Evolutionary conservation across 1,284 basidiomycete genomes (phyloP).

Genomic region (Cerrena zonata): DNA sequence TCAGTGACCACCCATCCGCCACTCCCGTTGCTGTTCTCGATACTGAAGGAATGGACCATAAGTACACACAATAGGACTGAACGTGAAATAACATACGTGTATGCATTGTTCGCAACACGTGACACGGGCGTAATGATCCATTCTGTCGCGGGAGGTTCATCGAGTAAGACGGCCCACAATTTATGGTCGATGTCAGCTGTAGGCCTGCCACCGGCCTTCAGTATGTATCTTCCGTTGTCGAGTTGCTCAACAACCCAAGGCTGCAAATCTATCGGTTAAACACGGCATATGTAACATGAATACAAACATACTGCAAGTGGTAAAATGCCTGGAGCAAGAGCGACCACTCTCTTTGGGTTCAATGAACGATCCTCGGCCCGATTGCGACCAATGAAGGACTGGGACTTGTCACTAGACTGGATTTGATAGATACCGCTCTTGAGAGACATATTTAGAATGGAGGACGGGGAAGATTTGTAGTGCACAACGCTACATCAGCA

Average conservation of each 20-base stretch:
- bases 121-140: not conserved
- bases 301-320: not conserved
- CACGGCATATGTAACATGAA: not conserved
- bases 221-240: not conserved
- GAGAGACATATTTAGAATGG: not conserved
- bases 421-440: not conserved
- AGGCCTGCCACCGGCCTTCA: not conserved
- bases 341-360: not conserved
- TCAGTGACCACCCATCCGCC: too few relatives aligned
- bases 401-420: not conserved
- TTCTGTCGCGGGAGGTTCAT: not conserved
- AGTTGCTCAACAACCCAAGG: not conserved
- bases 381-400: not conserved
- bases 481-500: too few relatives aligned
- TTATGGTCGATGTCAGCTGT: constrained; percentile 2
- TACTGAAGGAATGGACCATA: too few relatives aligned
- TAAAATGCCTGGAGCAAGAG: not conserved
- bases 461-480: too few relatives aligned
- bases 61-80: too few relatives aligned
- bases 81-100: not conserved
- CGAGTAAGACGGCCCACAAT: constrained; percentile 3
- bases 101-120: not conserved
- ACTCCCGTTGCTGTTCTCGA: too few relatives aligned
- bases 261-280: too few relatives aligned
- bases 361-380: not conserved